phyloP scores from a whole-genome alignment of 1,139 yeast genomes.

The Geotrichum siamense region DNA sequence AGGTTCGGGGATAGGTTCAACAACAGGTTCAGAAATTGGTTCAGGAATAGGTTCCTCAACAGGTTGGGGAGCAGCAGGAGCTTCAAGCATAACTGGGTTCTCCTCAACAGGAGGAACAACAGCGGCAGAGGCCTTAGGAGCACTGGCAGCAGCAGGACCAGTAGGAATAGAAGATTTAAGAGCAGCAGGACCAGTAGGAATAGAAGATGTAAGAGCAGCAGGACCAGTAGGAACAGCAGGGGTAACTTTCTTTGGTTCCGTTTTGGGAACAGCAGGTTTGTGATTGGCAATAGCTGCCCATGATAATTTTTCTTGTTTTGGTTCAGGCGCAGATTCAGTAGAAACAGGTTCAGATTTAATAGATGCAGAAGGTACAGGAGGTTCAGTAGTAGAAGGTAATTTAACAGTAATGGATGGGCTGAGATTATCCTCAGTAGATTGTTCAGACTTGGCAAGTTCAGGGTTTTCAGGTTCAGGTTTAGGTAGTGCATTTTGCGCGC shows the following conservation, averaged over 20 bases:
- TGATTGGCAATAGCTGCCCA: constrained; percentile 40
- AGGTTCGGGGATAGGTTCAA: constrained; percentile 24
- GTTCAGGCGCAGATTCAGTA: constrained; percentile 18
- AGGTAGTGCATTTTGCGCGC: constrained; percentile 18
- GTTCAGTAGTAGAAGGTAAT: constrained; percentile 17
- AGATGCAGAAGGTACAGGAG: constrained; percentile 15
- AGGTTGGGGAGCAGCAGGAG: constrained; percentile 4
- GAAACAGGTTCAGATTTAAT: constrained; percentile 19
- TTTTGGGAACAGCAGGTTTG: constrained; percentile 27
- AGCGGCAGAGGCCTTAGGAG: constrained; percentile 12
- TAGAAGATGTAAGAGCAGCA: constrained; percentile 14
- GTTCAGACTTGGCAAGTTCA: constrained; percentile 16
- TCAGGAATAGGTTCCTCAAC: constrained; percentile 15
- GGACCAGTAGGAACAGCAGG: constrained; percentile 20
- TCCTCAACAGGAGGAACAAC: constrained; percentile 20
- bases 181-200: too few species aligned
- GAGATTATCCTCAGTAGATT: constrained; percentile 15
- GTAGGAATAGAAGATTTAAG: constrained; percentile 18
- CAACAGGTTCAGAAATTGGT: constrained; percentile 14
- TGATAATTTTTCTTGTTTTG: constrained; percentile 26
- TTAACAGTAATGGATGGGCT: constrained; percentile 17
- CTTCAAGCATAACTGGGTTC: constrained; percentile 1
- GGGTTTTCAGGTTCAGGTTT: constrained; percentile 12
- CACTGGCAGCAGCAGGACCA: constrained; percentile 18
- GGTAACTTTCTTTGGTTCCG: constrained; percentile 18